Conservation (phyloP, 805 yeast species). For the Torulaspora delbrueckii region DNA sequence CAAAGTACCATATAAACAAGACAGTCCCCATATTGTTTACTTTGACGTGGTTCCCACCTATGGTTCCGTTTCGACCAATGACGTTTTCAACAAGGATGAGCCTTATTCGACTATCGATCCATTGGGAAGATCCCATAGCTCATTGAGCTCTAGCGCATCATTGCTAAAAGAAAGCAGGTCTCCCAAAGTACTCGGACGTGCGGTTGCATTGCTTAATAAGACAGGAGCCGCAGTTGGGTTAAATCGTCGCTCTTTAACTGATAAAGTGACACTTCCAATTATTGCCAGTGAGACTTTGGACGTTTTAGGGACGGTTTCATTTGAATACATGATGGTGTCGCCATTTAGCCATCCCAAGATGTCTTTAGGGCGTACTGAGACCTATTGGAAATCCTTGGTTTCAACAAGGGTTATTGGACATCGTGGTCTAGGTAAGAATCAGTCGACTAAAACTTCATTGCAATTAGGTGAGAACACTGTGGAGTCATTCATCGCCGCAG, state of each 20-base stretch:
- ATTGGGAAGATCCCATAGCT: constrained; percentile 5
- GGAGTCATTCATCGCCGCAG: constrained; percentile 93
- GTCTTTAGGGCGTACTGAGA: constrained; percentile 39
- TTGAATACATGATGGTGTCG: constrained; percentile 65
- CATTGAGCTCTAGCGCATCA: constrained; percentile 4
- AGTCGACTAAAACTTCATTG: constrained; percentile 61
- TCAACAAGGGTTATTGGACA: constrained; percentile 93
- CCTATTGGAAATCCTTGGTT: constrained; percentile 88
- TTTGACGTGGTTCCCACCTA: constrained; percentile 92
- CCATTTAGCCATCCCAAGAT: constrained; percentile 48
- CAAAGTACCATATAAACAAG: constrained; percentile 47
- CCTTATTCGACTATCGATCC: constrained; percentile 1
- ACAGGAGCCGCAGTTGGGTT: constrained; percentile 64
- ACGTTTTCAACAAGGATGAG: neutral
- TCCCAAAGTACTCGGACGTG: constrained; percentile 65
- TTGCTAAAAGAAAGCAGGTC: constrained; percentile 14
- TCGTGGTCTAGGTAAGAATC: constrained; percentile 89
- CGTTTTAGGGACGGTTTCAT: constrained; percentile 68
- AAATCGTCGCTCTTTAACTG: constrained; percentile 60
- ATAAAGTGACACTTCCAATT: constrained; percentile 66
- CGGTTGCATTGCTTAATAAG: constrained; percentile 64
- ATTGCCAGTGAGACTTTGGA: constrained; percentile 67
- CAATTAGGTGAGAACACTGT: constrained; percentile 95
- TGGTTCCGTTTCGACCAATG: constrained; percentile 38
- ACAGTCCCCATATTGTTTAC: constrained; percentile 52